These are phyloP conservation scores for Paralagenidium karlingii DNA, from an alignment of 352 stramenopile species.

Conservation along the genomic window DNA sequence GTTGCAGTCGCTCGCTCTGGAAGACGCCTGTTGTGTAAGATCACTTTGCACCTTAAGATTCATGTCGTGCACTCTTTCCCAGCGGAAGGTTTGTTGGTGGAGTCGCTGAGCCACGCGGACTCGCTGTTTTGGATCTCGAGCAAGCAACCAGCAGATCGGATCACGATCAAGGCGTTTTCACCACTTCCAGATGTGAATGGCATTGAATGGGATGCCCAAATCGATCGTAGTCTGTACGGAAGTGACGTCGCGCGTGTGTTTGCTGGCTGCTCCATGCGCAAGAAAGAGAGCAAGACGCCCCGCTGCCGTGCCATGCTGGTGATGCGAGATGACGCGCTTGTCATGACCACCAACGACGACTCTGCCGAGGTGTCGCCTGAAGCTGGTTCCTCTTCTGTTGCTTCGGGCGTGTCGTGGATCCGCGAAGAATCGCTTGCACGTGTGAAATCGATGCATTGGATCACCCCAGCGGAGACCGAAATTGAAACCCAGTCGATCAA, in stretches of 20 bases:
- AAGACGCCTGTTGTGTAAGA: too few relatives aligned
- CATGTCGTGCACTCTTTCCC: too few relatives aligned
- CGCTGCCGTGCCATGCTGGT: conserved; percentile 48
- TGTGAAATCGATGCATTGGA: conserved; percentile 64
- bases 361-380: not conserved
- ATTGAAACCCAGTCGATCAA: conserved; percentile 65
- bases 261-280: conserved; percentile 34
- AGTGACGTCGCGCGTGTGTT: conserved; percentile 33
- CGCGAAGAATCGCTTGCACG: conserved; percentile 71
- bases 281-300: conserved; percentile 26
- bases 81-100: conserved; percentile 25
- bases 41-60: conserved; percentile 49
- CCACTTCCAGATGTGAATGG: conserved; percentile 6
- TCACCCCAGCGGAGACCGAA: conserved; percentile 60
- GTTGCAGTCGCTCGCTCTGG: too few relatives aligned
- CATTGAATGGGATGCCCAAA: conserved; percentile 26
- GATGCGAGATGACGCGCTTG: conserved; percentile 52
- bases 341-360: conserved; percentile 40
- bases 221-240: conserved; percentile 39
- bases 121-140: too few relatives aligned
- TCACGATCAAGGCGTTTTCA: conserved; percentile 36
- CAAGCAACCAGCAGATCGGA: conserved; percentile 5
- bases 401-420: conserved; percentile 39
- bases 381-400: too few relatives aligned
- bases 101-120: too few relatives aligned